Percentiles rank a stretch among this genome's conserved stretches.
phyloP scores from a whole-genome alignment of 352 stramenopile species.

The Phytophthora palmivora region DNA sequence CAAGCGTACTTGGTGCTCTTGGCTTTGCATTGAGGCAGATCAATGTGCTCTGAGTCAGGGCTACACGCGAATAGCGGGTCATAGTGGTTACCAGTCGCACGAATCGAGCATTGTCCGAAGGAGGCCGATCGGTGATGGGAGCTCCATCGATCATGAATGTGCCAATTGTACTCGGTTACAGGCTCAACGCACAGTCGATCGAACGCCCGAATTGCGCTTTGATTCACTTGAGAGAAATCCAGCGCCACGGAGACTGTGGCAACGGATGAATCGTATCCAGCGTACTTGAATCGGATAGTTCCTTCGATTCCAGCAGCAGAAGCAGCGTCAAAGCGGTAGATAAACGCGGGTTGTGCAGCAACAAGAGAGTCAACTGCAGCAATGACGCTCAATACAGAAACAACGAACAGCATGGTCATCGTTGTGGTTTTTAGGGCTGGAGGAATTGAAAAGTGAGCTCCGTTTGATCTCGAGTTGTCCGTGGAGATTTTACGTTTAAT shows the following conservation, averaged over 20 bases:
- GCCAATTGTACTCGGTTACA: constrained; percentile 49
- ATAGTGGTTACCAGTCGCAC: constrained; percentile 58
- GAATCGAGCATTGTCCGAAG: constrained; percentile 43
- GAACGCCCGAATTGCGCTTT: constrained; percentile 20
- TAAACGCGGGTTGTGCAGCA: constrained; percentile 15
- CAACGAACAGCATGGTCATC: constrained; percentile 11
- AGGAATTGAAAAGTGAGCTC: constrained; percentile 13
- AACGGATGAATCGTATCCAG: constrained; percentile 20
- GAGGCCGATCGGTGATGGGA: constrained; percentile 23
- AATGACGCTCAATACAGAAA: constrained; percentile 3
- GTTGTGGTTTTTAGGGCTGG: neutral
- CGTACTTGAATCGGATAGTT: constrained; percentile 31
- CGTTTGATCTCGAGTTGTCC: no score
- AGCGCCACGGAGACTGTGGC: constrained; percentile 39
- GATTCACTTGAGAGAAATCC: constrained; percentile 45
- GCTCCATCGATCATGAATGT: constrained; percentile 56
- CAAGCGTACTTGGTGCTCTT: constrained; percentile 46
- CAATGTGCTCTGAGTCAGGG: constrained; percentile 48
- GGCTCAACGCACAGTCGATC: constrained; percentile 35
- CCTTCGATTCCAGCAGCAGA: constrained; percentile 32
- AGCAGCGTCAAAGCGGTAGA: constrained; percentile 34
- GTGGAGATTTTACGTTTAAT: no score
- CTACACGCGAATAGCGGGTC: constrained; percentile 59
- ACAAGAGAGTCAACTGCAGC: neutral
- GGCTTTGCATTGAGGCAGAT: constrained; percentile 32